A percentile compares a stretch with the other conserved stretches of the same genome.
Evolutionary conservation across 192 early-diverging fungal species (phyloP).

Genomic region (Gamsiella multidivaricata): DNA sequence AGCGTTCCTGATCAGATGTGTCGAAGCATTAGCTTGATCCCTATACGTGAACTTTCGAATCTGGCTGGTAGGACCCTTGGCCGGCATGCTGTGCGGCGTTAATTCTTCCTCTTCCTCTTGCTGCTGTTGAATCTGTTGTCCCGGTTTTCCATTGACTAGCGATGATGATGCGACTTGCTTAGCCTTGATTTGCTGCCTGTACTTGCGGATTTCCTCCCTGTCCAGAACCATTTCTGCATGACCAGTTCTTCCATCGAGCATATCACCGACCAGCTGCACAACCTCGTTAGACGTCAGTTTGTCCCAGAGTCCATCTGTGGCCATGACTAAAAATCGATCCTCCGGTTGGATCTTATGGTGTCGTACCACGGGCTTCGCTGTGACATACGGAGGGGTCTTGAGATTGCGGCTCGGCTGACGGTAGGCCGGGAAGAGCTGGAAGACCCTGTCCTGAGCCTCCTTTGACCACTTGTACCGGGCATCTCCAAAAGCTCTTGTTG

Average conservation of each 20-base stretch:
- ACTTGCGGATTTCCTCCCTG: slow-evolving; percentile 15
- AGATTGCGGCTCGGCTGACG: slow-evolving; percentile 60
- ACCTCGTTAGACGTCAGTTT: slow-evolving; percentile 74
- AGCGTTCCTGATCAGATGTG: slow-evolving; percentile 78
- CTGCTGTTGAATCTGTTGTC: neutral
- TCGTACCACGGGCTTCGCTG: slow-evolving; percentile 76
- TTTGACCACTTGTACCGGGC: slow-evolving; percentile 77
- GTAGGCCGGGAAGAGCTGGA: slow-evolving; percentile 60
- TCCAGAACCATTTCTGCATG: slow-evolving; percentile 37
- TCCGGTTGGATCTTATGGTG: slow-evolving; percentile 66
- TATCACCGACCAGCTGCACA: slow-evolving; percentile 56
- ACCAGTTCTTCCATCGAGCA: slow-evolving; percentile 53
- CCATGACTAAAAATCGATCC: slow-evolving; percentile 82
- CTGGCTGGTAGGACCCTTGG: slow-evolving; percentile 23
- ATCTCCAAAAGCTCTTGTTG: slow-evolving; percentile 75
- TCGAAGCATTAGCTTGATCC: slow-evolving; percentile 72
- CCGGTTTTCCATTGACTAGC: too few relatives aligned
- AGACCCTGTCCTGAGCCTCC: slow-evolving; percentile 63
- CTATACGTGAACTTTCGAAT: slow-evolving; percentile 40
- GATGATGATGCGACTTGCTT: neutral
- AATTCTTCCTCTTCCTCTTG: slow-evolving; percentile 33
- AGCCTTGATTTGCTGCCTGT: slow-evolving; percentile 3
- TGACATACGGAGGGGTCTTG: slow-evolving; percentile 78
- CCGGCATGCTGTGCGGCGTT: slow-evolving; percentile 14
- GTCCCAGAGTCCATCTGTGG: slow-evolving; percentile 88